Conservation (phyloP, 2,329 filamentous ascomycete genomes). For the Alternaria ethzedia region DNA sequence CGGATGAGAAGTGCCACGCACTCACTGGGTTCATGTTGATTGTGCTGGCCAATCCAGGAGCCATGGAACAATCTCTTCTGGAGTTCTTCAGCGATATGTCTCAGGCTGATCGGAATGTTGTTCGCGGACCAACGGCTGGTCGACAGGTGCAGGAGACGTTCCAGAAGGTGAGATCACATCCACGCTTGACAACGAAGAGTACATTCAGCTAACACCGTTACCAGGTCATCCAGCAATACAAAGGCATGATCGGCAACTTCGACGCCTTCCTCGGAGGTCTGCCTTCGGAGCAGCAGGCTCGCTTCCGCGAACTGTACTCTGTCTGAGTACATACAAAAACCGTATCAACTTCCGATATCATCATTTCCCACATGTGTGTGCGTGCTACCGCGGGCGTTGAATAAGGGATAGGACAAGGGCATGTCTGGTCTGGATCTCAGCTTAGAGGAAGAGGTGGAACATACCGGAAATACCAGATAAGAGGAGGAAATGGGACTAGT, state of each 20-base stretch:
- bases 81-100: constrained; percentile 87
- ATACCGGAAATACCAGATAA: constrained; percentile 25
- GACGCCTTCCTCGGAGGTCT: constrained; percentile 58
- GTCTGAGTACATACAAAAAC: constrained; percentile 24
- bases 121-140: constrained; percentile 60
- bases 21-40: constrained; percentile 89
- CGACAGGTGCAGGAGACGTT: constrained; percentile 74
- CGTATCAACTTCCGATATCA: constrained; percentile 13
- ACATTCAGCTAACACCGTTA: constrained; percentile 19
- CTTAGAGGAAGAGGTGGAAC: constrained; percentile 32
- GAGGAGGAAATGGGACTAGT: neutral
- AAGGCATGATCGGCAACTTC: constrained; percentile 61
- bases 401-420: constrained; percentile 5
- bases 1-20: constrained; percentile 92
- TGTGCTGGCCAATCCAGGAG: constrained; percentile 84
- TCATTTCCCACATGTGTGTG: constrained; percentile 14
- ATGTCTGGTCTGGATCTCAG: constrained; percentile 1
- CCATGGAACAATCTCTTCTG: constrained; percentile 84
- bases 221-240: constrained; percentile 61
- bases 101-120: constrained; percentile 64
- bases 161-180: constrained; percentile 58
- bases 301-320: constrained; percentile 52
- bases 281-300: constrained; percentile 51
- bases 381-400: constrained; percentile 35
- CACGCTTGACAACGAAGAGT: neutral